A percentile compares a stretch with the other conserved stretches of the same genome.
Evolutionary conservation across 2,329 filamentous ascomycete genomes (phyloP).

Genomic region (Pseudogymnoascus verrucosus): DNA sequence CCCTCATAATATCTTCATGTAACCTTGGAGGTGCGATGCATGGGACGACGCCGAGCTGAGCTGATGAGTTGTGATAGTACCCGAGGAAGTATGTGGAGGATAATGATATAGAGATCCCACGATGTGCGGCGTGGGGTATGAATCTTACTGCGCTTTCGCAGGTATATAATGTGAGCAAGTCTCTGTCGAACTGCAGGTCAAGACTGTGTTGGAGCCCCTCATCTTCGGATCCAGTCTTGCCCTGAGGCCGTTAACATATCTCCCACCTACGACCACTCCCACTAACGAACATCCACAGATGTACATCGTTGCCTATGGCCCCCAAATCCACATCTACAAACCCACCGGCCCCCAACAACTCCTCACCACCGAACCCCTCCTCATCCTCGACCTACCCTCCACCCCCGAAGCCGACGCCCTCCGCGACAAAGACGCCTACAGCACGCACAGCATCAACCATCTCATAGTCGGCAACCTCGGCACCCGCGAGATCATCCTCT

Average conservation of each 20-base stretch:
- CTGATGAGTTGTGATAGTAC: not conserved
- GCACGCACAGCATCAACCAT: slow-evolving; percentile 60
- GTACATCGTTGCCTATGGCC: slow-evolving; percentile 52
- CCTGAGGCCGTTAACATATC: not conserved
- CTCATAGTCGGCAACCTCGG: slow-evolving; percentile 63
- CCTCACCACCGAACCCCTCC: slow-evolving; percentile 40
- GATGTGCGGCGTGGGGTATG: slow-evolving; percentile 33
- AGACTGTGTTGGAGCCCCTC: not conserved
- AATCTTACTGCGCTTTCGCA: slow-evolving; percentile 54
- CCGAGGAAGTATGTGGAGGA: not conserved
- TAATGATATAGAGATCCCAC: not conserved
- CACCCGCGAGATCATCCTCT: slow-evolving; percentile 57
- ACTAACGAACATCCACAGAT: slow-evolving; percentile 32
- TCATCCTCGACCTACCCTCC: slow-evolving; percentile 39
- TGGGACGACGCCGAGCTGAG: not conserved
- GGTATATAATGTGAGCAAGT: slow-evolving; percentile 40
- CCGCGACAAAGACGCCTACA: slow-evolving; percentile 40
- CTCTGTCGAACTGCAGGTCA: not conserved
- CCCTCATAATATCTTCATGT: not conserved
- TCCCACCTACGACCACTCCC: no score
- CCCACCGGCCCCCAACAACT: slow-evolving; percentile 41
- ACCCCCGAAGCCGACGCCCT: slow-evolving; percentile 36
- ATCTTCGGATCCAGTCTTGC: not conserved
- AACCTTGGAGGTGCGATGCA: slow-evolving; percentile 3
- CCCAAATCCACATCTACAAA: slow-evolving; percentile 49